These are phyloP conservation scores for Alternaria viburni DNA, from an alignment of 2,329 filamentous ascomycete genomes.

Conservation along the genomic window DNA sequence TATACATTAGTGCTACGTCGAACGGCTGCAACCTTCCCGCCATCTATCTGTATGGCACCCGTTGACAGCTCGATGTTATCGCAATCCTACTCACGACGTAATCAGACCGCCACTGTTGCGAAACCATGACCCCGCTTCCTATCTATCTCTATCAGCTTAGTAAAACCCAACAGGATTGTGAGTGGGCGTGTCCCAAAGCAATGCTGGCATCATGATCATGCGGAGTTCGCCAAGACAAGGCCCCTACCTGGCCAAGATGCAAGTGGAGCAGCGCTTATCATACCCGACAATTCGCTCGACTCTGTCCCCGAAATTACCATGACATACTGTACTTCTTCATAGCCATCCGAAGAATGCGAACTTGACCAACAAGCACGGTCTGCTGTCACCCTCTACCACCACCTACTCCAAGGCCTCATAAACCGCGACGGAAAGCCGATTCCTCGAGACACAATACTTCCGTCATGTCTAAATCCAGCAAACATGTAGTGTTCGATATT, in stretches of 20 bases:
- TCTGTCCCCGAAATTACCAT: not conserved
- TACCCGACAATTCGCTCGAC: not conserved
- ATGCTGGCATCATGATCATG: not conserved
- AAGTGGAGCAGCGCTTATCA: not conserved
- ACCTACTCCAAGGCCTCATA: not conserved
- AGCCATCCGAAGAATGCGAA: not conserved
- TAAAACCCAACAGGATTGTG: not conserved
- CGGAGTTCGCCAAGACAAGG: not conserved
- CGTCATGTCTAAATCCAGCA: not conserved
- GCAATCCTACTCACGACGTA: not conserved
- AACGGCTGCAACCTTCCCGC: not conserved
- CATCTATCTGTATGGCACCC: not conserved
- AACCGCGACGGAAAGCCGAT: not conserved
- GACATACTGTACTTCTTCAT: not conserved
- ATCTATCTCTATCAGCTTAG: not conserved
- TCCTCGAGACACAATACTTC: not conserved
- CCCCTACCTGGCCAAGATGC: not conserved
- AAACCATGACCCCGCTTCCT: not conserved
- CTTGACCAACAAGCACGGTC: not conserved
- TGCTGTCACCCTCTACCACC: not conserved
- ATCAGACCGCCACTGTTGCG: not conserved
- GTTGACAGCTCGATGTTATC: not conserved
- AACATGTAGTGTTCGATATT: not conserved
- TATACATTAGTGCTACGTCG: not conserved
- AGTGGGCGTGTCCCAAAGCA: not conserved